phyloP scores from a whole-genome alignment of 345 rosid genomes.

The Heritiera fomes region DNA sequence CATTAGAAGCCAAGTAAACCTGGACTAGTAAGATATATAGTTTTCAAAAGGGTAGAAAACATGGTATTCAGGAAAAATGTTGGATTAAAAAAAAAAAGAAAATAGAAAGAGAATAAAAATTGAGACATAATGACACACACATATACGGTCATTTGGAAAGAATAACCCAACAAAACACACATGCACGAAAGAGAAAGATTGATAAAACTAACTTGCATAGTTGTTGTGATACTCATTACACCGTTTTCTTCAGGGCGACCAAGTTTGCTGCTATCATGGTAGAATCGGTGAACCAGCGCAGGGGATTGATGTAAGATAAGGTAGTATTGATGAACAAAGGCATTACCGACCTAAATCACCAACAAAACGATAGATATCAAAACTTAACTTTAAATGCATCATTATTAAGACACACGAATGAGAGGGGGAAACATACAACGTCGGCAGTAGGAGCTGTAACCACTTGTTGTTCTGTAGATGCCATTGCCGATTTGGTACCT shows the following conservation, averaged over 20 bases:
- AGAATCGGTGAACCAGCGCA: conserved; percentile 82
- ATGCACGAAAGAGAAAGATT: not conserved
- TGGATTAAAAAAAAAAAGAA: conserved; percentile 10
- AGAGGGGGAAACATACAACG: conserved; percentile 28
- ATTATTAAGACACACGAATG: not conserved
- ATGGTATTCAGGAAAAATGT: not conserved
- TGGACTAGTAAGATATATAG: not conserved
- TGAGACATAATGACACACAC: not conserved
- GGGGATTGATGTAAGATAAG: conserved; percentile 88
- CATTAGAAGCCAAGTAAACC: not conserved
- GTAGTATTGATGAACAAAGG: conserved; percentile 96
- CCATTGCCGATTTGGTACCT: conserved; percentile 41
- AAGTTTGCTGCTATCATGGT: conserved; percentile 90
- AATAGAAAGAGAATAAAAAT: not conserved
- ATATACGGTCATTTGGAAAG: not conserved
- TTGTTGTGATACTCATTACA: conserved; percentile 68
- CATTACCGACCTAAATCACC: conserved; percentile 70
- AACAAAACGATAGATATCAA: not conserved
- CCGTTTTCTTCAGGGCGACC: conserved; percentile 84
- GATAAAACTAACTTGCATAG: conserved; percentile 65
- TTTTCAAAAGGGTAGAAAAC: not conserved
- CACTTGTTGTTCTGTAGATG: conserved; percentile 49
- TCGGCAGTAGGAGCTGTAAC: conserved; percentile 40
- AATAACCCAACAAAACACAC: not conserved
- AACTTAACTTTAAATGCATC: not conserved